Evolutionary conservation across 345 rosid genomes (phyloP), one percentile per base, ranked within the genome.

Genomic region (Salix viminalis): DNA sequence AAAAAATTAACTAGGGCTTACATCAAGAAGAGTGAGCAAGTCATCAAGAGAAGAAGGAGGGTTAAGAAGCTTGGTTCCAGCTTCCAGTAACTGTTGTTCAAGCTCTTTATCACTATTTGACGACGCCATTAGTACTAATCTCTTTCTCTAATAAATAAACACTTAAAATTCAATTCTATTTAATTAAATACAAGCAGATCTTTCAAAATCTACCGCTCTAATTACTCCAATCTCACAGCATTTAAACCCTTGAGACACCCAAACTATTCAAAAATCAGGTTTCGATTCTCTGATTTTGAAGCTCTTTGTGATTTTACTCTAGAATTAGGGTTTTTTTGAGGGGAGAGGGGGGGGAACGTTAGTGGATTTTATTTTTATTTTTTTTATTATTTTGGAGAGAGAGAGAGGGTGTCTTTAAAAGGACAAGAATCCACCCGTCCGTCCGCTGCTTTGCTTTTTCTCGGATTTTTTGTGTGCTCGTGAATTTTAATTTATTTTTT

Each of bases 21-120:
- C 99, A 50, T 96, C 94, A 10, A 96, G 97, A 73, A 94, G 90
- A 77, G 87, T 74, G 79, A 96, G 93, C 76, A 96, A 95, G 62
- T 88, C 92, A 13, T 91, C 94, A 32, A 87, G 84, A 4, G 92
- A 81, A 44, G 91, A 73, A 69, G 97, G 90, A n/a, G 94, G 92
- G 72, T 86, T 83, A 30, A 85, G n/a, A 46, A 96, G 94, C 87
- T 74, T 87, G 23, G 84, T 86, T 19, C 94, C 98, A 44, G 97
- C 92, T 71, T 91, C 92, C 80, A 67, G 7, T 68, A 96, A 88
- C 88, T 85, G 89, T 24, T 81, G 85, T 75, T 90, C 94, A 21
- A 91, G 85, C 88, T 87, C 97, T 54, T 78, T 88, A 67, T 90
- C 92, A 58, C 62, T n/a, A 58, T 24, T 58, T 30, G 89, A 75